These are phyloP conservation scores for Malassezia slooffiae DNA, from an alignment of 1,284 basidiomycete genomes.

Conservation along the genomic window DNA sequence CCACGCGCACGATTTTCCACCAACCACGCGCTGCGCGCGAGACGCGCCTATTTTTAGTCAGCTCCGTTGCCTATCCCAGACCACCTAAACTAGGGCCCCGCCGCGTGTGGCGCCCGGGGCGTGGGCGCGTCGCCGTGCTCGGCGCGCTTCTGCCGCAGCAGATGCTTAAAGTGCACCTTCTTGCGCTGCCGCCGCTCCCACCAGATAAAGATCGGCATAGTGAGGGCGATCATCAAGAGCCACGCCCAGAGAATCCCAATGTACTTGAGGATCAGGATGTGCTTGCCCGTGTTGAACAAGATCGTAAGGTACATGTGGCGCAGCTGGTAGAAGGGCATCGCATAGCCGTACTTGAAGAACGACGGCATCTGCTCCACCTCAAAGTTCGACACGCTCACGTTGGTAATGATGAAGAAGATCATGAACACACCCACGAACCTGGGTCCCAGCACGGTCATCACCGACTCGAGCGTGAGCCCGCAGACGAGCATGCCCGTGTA, in stretches of 20 bases:
- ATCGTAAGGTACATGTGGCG: conserved; percentile 31
- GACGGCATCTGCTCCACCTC: conserved; percentile 21
- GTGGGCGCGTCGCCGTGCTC: no score
- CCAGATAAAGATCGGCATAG: conserved; percentile 34
- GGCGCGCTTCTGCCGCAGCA: no score
- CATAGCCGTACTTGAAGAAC: conserved; percentile 34
- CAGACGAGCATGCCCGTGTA: conserved; percentile 32
- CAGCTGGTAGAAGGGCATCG: conserved; percentile 40
- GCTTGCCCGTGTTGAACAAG: conserved; percentile 33
- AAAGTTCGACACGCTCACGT: conserved; percentile 30
- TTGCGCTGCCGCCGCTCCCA: conserved; percentile 15
- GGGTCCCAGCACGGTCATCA: conserved; percentile 28
- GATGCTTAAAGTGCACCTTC: no score
- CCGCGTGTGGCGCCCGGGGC: no score
- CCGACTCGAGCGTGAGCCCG: conserved; percentile 28
- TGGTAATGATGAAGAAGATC: conserved; percentile 35
- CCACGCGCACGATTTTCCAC: no score
- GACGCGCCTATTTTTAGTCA: no score
- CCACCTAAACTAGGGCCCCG: no score
- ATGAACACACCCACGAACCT: conserved; percentile 32
- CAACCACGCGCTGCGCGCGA: no score
- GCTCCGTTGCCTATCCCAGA: no score
- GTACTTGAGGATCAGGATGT: conserved; percentile 28
- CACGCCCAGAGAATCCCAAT: conserved; percentile 40
- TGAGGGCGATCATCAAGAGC: conserved; percentile 26